Evolutionary conservation across 1,139 yeast species (phyloP).

Genomic region (Candida dubliniensis): DNA sequence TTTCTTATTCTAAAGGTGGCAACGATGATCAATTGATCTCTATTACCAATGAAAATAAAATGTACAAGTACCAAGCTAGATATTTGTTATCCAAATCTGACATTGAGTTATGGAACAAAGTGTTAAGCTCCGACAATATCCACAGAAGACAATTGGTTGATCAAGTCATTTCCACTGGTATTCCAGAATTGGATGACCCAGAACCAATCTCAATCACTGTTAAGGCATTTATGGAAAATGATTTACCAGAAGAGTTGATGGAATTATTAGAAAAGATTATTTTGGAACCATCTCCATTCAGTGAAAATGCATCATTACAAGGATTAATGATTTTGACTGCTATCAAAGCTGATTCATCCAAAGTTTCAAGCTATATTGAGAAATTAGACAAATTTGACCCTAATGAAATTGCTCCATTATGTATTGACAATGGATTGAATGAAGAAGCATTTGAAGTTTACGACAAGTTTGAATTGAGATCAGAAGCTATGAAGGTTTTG

Average conservation of each 20-base stretch:
- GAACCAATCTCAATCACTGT: constrained; percentile 96
- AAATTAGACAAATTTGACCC: constrained; percentile 91
- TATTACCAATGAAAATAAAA: constrained; percentile 93
- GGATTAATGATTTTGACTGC: constrained; percentile 92
- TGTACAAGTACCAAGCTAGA: constrained; percentile 98
- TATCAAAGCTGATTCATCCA: constrained; percentile 87
- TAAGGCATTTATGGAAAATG: constrained; percentile 95
- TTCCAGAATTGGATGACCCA: constrained; percentile 92
- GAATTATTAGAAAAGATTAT: constrained; percentile 94
- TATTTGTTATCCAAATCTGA: constrained; percentile 87
- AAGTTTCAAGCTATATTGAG: constrained; percentile 82
- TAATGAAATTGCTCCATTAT: constrained; percentile 88
- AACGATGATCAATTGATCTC: constrained; percentile 86
- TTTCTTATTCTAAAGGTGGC: constrained; percentile 92
- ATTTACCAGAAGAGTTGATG: constrained; percentile 86
- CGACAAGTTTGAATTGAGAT: constrained; percentile 75
- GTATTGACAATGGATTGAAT: constrained; percentile 81
- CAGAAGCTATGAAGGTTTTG: constrained; percentile 84
- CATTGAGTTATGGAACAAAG: constrained; percentile 75
- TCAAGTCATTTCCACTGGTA: constrained; percentile 93
- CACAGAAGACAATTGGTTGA: constrained; percentile 92
- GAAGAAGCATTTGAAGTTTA: constrained; percentile 97
- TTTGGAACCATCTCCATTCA: constrained; percentile 95
- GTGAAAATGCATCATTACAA: constrained; percentile 91
- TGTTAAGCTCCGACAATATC: constrained; percentile 69